Percentiles rank a stretch among this genome's conserved stretches.
Conservation (phyloP, 352 stramenopile species). For the Pythium graminicola region DNA sequence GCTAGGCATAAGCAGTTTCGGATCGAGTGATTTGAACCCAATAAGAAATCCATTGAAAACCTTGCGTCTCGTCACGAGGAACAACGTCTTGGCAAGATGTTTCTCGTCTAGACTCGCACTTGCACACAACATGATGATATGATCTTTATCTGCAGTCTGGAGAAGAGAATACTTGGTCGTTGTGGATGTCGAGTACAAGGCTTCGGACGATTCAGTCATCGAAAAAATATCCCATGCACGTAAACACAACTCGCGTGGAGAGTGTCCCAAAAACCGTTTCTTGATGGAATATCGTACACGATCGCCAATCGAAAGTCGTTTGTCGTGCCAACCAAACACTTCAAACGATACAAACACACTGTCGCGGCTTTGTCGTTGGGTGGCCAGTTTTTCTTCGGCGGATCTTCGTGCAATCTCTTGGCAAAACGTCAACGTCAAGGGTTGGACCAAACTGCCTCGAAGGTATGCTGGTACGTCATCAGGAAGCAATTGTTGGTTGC, state of each 20-base stretch:
- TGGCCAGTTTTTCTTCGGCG: too few species aligned
- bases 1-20: background rate
- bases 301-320: too few species aligned
- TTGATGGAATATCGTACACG: conserved; percentile 30
- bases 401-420: too few species aligned
- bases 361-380: too few species aligned
- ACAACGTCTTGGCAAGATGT: conserved; percentile 15
- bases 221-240: conserved; percentile 23
- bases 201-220: conserved; percentile 3
- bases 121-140: conserved; percentile 19
- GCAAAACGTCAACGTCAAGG: too few species aligned
- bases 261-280: conserved; percentile 20
- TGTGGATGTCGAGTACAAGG: conserved; percentile 14
- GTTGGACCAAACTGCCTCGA: too few species aligned
- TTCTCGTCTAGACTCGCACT: conserved; percentile 6
- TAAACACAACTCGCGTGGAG: conserved; percentile 8
- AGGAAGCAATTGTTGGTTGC: background rate
- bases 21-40: conserved; percentile 13
- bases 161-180: conserved; percentile 6
- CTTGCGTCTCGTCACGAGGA: conserved; percentile 17
- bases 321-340: too few species aligned
- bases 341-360: too few species aligned
- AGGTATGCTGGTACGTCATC: background rate
- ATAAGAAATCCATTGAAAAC: conserved; percentile 9
- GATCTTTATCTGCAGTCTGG: conserved; percentile 19